Percentiles rank a stretch among this genome's conserved stretches.
Conservation (phyloP, 805 yeast genomes). For the Candida yuanshanica region DNA sequence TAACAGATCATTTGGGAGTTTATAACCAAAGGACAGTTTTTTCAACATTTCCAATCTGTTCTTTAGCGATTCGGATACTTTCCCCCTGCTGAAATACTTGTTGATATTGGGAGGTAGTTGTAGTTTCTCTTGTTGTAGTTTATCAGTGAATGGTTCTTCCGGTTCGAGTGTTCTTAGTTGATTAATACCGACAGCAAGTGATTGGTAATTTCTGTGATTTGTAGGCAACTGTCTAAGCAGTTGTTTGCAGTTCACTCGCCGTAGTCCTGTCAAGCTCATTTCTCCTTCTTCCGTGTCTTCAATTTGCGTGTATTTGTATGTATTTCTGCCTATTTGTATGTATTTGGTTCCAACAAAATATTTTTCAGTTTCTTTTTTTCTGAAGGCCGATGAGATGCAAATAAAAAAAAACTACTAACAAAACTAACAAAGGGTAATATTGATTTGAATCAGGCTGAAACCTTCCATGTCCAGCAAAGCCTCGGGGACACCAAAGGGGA, state of each 20-base stretch:
- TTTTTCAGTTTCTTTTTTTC: neutral
- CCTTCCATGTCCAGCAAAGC: slow-evolving; percentile 11
- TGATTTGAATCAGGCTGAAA: no score
- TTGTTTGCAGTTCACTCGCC: neutral
- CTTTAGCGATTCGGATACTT: neutral
- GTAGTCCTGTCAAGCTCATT: neutral
- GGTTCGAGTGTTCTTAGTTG: neutral
- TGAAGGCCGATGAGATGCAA: neutral
- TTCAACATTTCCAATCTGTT: slow-evolving; percentile 1
- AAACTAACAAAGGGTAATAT: no score
- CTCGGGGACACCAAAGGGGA: slow-evolving; percentile 22
- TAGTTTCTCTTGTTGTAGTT: neutral
- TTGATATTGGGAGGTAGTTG: neutral
- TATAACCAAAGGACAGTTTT: slow-evolving; percentile 1
- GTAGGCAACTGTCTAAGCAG: neutral
- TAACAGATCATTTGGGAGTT: slow-evolving; percentile 13
- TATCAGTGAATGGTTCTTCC: neutral
- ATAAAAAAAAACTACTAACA: neutral
- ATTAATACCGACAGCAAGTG: neutral
- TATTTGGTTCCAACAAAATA: neutral
- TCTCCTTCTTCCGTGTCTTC: no score
- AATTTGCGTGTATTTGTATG: no score
- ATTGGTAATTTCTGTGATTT: neutral
- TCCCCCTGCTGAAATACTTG: neutral
- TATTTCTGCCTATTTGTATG: neutral